Percentiles rank a stretch among this genome's conserved stretches.
phyloP scores from a whole-genome alignment of 768 basidiomycete genomes.

The Suillus spraguei region DNA sequence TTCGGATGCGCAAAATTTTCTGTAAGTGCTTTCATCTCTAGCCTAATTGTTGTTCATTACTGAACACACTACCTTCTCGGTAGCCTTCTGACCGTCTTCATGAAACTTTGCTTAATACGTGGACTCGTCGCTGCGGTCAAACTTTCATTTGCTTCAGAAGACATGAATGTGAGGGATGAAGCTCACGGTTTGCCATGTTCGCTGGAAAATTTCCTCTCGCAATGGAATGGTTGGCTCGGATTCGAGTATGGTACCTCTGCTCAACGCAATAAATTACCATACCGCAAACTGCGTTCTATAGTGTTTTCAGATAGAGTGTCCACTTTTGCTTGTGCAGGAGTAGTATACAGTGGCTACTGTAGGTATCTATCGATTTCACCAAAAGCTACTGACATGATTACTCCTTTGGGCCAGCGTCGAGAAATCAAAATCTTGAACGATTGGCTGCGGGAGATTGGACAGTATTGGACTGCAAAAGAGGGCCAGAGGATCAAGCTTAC shows the following conservation, averaged over 20 bases:
- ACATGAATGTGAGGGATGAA: background rate
- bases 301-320: background rate
- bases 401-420: no score
- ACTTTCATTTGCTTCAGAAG: background rate
- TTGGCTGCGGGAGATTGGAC: background rate
- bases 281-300: background rate
- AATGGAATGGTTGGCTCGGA: background rate
- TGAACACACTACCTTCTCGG: background rate
- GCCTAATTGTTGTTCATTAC: background rate
- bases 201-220: background rate
- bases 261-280: background rate
- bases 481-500: background rate
- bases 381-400: no score
- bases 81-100: background rate
- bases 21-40: no score
- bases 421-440: background rate
- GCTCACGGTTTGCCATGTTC: background rate
- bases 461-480: background rate
- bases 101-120: slow-evolving; percentile 1
- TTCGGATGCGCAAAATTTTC: no score
- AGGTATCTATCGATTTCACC: no score
- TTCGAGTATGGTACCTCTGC: background rate
- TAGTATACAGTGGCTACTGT: no score
- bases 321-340: no score
- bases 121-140: background rate